Evolutionary conservation across 2,329 filamentous ascomycete genomes (phyloP), one percentile per base, ranked within the genome.

Genomic region (Aspergillus fumigatus): DNA sequence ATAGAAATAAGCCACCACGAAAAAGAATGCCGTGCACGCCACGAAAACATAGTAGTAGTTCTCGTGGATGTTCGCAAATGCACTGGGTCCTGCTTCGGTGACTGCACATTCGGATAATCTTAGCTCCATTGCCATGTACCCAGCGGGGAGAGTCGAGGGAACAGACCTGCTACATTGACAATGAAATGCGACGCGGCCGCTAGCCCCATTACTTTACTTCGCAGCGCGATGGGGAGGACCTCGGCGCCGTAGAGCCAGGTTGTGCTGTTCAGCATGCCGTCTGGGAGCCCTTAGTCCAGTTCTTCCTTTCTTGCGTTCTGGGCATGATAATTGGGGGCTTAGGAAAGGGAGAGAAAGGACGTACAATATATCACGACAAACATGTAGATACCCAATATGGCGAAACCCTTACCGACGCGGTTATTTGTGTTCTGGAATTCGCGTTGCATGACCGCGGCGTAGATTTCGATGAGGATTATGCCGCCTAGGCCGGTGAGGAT

Each of bases 31-130:
- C 1, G 79, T 78, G 61, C 81, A 84, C 4, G 62, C 77, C 1
- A 84, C 80, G 58, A 84, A 84, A 19, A 84, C 82, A 58, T 84
- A 84, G 66, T 84, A 84, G 66, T 84, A 85, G 60, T 84, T 84
- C 61, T 84, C 77, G n/a, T 75, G 65, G 53, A 85, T 84, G 47
- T 76, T 82, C 14, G 79, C 79, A 61, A 84, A 84, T 0, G 82
- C 82, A 52, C 75, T 82, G 0, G 82, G 82, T 0, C 81, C 82
- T 6, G 80, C 80, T 65, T 82, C 79, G 52, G 80, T 82, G 61
- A 82, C 74, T 71, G 51, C 40, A 17, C 3, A 54, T 52, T 47
- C 10, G 10, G 5, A 21, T 4, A 25, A 23, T 23, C 2, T 40
- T 35, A 9, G 41, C 9, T 1, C 26, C 3, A 5, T 11, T 23